These are phyloP conservation scores for Porodaedalea pini DNA, from an alignment of 1,284 basidiomycete species.

Conservation along the genomic window DNA sequence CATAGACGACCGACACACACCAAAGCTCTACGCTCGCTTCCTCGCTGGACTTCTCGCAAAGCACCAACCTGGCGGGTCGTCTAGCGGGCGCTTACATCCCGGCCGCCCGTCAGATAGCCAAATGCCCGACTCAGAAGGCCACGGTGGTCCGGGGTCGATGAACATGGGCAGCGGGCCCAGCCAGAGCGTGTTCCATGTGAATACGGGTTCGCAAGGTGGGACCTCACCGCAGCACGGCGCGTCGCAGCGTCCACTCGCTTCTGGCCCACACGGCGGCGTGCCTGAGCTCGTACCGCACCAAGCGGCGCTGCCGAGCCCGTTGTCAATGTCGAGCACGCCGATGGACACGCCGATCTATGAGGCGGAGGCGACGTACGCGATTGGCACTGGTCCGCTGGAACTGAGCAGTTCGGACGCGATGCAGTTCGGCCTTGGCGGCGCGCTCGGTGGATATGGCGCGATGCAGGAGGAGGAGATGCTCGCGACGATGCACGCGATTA, in stretches of 20 bases:
- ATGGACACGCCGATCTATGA: slow-evolving; percentile 37
- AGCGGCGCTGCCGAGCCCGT: slow-evolving; percentile 28
- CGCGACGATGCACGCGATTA: slow-evolving; percentile 68
- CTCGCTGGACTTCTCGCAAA: slow-evolving; percentile 63
- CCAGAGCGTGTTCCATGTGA: slow-evolving; percentile 22
- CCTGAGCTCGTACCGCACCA: slow-evolving; percentile 15
- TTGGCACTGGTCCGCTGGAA: slow-evolving; percentile 19
- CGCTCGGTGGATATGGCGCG: slow-evolving; percentile 25
- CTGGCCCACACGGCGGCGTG: not conserved
- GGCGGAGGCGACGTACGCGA: slow-evolving; percentile 43
- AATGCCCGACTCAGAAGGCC: slow-evolving; percentile 28
- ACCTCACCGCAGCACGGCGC: slow-evolving; percentile 12
- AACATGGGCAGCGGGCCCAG: slow-evolving; percentile 33
- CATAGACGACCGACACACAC: slow-evolving; percentile 79
- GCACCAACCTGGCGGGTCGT: slow-evolving; percentile 60
- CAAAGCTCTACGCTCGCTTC: slow-evolving; percentile 77
- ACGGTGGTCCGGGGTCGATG: slow-evolving; percentile 7
- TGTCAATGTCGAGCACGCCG: slow-evolving; percentile 19
- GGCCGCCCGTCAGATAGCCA: slow-evolving; percentile 29
- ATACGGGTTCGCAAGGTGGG: slow-evolving; percentile 9
- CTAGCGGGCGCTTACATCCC: slow-evolving; percentile 25
- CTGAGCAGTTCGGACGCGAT: slow-evolving; percentile 16
- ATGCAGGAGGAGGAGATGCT: slow-evolving; percentile 52
- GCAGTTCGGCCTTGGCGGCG: slow-evolving; percentile 9
- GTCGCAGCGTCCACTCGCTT: slow-evolving; percentile 6